Conservation (phyloP, 2,329 filamentous ascomycete genomes). For the Sporothrix globosa region DNA sequence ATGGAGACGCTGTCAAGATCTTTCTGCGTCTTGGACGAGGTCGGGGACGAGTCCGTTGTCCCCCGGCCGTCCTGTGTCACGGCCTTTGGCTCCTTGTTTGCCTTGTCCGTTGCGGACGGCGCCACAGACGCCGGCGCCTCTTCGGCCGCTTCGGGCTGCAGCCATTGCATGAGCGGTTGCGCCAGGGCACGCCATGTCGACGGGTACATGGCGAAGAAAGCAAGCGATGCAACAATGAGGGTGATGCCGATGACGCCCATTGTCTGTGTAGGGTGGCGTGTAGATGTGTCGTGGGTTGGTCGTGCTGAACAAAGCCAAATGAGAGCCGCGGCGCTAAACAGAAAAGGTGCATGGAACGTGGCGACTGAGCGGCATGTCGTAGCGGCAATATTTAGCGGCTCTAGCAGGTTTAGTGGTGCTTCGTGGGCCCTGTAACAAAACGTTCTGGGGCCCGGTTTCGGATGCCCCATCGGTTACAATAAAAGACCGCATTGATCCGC, state of each 20-base stretch:
- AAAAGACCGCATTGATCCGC: neutral
- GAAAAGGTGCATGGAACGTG: neutral
- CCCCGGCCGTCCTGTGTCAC: neutral
- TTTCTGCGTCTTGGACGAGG: neutral
- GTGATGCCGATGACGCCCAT: slow-evolving; percentile 65
- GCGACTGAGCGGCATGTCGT: neutral
- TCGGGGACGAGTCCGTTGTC: neutral
- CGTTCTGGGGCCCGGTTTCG: neutral
- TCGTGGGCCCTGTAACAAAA: too few species aligned
- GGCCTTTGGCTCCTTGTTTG: too few species aligned
- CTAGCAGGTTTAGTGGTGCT: neutral
- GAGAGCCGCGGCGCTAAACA: neutral
- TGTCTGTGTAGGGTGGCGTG: slow-evolving; percentile 24
- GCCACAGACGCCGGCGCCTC: neutral
- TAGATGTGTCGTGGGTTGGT: neutral
- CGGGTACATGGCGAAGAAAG: slow-evolving; percentile 60
- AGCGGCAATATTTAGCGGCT: neutral
- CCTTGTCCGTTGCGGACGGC: neutral
- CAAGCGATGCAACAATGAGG: slow-evolving; percentile 63
- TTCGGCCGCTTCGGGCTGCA: slow-evolving; percentile 14
- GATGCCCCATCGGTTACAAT: neutral
- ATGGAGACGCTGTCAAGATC: slow-evolving; percentile 27
- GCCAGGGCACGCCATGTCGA: slow-evolving; percentile 51
- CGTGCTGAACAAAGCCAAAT: neutral
- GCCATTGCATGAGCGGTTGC: slow-evolving; percentile 30